These are phyloP conservation scores for Sphaerostilbella broomeana DNA, from an alignment of 2,329 filamentous ascomycete genomes.

Conservation along the genomic window DNA sequence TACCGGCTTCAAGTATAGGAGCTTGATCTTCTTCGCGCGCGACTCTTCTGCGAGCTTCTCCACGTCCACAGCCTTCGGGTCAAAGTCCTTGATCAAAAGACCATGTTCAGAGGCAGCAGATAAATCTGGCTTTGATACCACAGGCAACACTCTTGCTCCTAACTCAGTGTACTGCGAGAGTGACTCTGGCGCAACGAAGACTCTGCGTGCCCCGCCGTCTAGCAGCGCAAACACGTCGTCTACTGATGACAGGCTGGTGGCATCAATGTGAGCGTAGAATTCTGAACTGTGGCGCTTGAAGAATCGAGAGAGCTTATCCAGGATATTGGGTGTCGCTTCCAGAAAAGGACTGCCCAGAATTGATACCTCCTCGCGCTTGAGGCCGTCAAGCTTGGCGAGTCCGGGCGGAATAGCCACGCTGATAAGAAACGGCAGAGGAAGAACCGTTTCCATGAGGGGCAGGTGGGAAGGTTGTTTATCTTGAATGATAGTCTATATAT, in stretches of 20 bases:
- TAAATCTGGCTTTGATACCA: slow-evolving; percentile 41
- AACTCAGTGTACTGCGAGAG: slow-evolving; percentile 52
- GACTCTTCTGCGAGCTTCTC: slow-evolving; percentile 39
- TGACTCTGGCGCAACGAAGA: slow-evolving; percentile 71
- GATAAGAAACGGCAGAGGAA: slow-evolving; percentile 57
- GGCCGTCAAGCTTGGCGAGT: slow-evolving; percentile 43
- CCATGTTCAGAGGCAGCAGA: slow-evolving; percentile 42
- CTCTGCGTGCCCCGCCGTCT: slow-evolving; percentile 75
- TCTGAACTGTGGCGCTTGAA: slow-evolving; percentile 44
- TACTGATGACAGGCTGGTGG: slow-evolving; percentile 57
- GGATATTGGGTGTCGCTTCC: slow-evolving; percentile 42
- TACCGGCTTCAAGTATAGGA: slow-evolving; percentile 45
- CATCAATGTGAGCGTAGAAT: slow-evolving; percentile 68
- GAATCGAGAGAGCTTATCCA: slow-evolving; percentile 41
- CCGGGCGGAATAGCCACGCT: slow-evolving; percentile 47
- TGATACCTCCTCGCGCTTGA: slow-evolving; percentile 51
- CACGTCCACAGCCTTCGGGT: slow-evolving; percentile 35
- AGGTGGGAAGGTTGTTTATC: neutral
- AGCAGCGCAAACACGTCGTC: slow-evolving; percentile 76
- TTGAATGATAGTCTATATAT: neutral
- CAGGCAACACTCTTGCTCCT: slow-evolving; percentile 49
- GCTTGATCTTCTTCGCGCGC: slow-evolving; percentile 39
- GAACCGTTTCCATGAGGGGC: slow-evolving; percentile 53
- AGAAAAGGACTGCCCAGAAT: slow-evolving; percentile 55
- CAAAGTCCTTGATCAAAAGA: slow-evolving; percentile 47